These are phyloP conservation scores for Pleurotus tuoliensis DNA, from an alignment of 768 basidiomycete species.

Conservation along the genomic window DNA sequence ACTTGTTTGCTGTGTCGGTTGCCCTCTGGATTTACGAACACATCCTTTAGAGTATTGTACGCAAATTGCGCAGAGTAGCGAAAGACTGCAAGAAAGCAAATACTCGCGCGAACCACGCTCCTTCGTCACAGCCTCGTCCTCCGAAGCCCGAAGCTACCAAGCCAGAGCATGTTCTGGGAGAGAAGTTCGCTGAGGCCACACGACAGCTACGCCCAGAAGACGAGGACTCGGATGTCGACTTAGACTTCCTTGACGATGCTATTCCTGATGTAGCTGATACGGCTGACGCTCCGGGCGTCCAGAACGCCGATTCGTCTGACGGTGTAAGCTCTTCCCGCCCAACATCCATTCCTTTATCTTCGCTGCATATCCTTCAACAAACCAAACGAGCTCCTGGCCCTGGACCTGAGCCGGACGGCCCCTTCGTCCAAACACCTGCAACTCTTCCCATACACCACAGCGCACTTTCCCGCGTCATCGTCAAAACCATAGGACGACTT, in stretches of 20 bases:
- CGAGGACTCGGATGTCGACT: constrained; percentile 70
- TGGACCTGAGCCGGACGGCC: constrained; percentile 20
- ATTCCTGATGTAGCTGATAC: constrained; percentile 18
- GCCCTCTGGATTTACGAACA: neutral
- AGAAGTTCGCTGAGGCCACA: constrained; percentile 62
- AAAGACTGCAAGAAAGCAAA: constrained; percentile 77
- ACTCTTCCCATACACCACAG: constrained; percentile 54
- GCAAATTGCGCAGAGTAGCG: constrained; percentile 78
- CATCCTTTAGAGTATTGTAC: constrained; percentile 63
- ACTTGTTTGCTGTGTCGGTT: neutral
- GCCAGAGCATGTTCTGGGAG: constrained; percentile 50
- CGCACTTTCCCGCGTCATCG: constrained; percentile 69
- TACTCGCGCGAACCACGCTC: constrained; percentile 28
- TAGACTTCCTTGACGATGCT: constrained; percentile 61
- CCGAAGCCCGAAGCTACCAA: constrained; percentile 19
- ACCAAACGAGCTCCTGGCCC: constrained; percentile 38
- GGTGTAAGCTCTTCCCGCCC: constrained; percentile 37
- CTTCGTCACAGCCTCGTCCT: constrained; percentile 24
- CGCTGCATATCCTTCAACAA: constrained; percentile 62
- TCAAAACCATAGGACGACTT: constrained; percentile 78
- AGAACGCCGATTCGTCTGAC: constrained; percentile 42
- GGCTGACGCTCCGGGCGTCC: constrained; percentile 36
- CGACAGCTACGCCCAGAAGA: constrained; percentile 39
- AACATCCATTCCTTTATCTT: constrained; percentile 44
- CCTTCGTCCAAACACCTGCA: constrained; percentile 36